Percentiles rank a stretch among this genome's conserved stretches.
phyloP scores from a whole-genome alignment of 257 asterid genomes.

The Plectranthus barbatus region DNA sequence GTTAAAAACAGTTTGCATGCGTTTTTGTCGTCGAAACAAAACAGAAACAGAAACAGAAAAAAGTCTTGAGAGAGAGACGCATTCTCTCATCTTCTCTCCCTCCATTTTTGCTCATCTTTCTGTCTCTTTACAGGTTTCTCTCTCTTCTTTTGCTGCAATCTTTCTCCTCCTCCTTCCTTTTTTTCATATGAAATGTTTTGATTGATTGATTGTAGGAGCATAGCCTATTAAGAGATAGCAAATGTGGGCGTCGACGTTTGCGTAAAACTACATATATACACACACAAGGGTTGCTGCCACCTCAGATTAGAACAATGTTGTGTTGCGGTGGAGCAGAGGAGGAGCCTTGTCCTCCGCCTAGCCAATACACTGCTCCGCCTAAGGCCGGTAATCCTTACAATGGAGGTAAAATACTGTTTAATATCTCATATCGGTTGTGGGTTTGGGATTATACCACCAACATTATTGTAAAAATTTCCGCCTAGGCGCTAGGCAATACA shows the following conservation, averaged over 20 bases:
- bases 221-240: no score
- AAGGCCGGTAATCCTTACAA: conserved; percentile 54
- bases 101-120: conserved; percentile 20
- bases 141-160: neutral
- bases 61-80: no score
- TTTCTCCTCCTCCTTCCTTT: neutral
- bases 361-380: conserved; percentile 65
- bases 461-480: no score
- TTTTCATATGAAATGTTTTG: neutral
- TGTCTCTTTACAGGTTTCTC: conserved; percentile 23
- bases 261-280: conserved; percentile 5
- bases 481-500: no score
- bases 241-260: conserved; percentile 11
- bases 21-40: conserved; percentile 27
- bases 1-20: conserved; percentile 14
- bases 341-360: conserved; percentile 65
- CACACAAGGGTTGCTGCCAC: no score
- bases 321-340: conserved; percentile 95
- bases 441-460: no score
- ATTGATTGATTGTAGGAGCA: conserved; percentile 12
- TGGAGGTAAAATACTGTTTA: no score
- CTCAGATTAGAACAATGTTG: conserved; percentile 37
- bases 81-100: conserved; percentile 20
- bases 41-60: no score
- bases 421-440: no score